Evolutionary conservation across 2,329 filamentous ascomycete genomes (phyloP), one percentile per base, ranked within the genome.

Genomic region (Aaosphaeria arxii): DNA sequence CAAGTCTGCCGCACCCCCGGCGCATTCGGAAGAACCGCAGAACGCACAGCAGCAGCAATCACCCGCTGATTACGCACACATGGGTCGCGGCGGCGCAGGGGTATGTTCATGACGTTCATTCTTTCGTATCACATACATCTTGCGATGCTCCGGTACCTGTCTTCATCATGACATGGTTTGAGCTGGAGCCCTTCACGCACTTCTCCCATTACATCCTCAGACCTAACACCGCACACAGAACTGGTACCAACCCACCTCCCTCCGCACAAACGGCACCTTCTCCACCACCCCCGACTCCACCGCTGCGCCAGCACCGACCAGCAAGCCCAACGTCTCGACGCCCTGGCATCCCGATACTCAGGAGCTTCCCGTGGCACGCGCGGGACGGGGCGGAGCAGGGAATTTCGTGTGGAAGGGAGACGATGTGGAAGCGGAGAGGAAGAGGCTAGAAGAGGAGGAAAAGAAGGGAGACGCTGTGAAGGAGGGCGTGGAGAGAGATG

Each of bases 371-470:
- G 54, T 70, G 39, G 67, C 61, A 30, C 50, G 63, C 30, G 59
- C 60, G 28, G 75, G 75, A 1, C 59, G 74, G 41, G 75, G 75
- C 30, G 75, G 75, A 5, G 73, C 73, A n/a, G 75, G 75, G 3
- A 77, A 77, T 45, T 74, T 71, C 50, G 61, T 70, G n/a, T 76
- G 69, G 69, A 61, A 57, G 58, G 52, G 66, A 42, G 69, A 70
- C 46, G 67, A 69, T 48, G 49, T 57, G 42, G 66, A 58, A 35
- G 50, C 49, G 40, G 40, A 42, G 44, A 62, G 50, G 30, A 56
- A 46, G 35, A 2, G 9, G 33, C 60, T 63, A 44, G 58, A 63
- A 43, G 46, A 63, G 42, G 47, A 58, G 39, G 64, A 61, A 38
- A 53, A 56, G 44, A 47, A 45, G 35, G 65, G 58, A 47, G 59